These are phyloP conservation scores for Eugenia klotzschiana DNA, from an alignment of 441 rosid species.

Conservation along the genomic window DNA sequence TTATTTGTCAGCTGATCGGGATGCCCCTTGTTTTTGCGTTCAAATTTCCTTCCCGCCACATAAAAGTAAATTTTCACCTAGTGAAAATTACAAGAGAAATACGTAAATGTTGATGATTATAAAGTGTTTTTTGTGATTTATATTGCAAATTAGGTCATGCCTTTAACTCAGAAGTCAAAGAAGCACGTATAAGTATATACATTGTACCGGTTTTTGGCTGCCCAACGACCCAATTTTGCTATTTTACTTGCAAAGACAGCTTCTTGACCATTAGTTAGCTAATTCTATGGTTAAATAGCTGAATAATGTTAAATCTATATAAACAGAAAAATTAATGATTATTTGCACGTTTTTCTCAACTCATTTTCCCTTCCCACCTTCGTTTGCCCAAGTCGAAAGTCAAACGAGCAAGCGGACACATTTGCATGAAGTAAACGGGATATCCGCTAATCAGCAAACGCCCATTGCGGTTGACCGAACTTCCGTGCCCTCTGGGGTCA, in stretches of 20 bases:
- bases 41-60: neutral
- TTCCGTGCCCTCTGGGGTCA: neutral
- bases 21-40: neutral
- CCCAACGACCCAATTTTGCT: no score
- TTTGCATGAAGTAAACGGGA: neutral
- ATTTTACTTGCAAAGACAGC: neutral
- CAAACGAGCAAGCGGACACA: neutral
- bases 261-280: neutral
- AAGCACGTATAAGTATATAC: neutral
- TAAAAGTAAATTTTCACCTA: accelerated
- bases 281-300: neutral
- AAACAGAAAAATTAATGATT: neutral
- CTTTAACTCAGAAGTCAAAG: no score
- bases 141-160: neutral
- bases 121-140: neutral
- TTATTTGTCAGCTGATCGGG: neutral
- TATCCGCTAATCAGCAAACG: neutral
- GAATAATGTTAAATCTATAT: neutral
- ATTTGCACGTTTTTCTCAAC: neutral
- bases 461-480: neutral
- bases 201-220: no score
- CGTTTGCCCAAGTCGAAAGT: neutral
- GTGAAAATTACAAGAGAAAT: neutral
- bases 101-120: accelerated
- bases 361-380: neutral